Conservation (phyloP, 2,329 filamentous ascomycete genomes). For the Chaetomium sp. region DNA sequence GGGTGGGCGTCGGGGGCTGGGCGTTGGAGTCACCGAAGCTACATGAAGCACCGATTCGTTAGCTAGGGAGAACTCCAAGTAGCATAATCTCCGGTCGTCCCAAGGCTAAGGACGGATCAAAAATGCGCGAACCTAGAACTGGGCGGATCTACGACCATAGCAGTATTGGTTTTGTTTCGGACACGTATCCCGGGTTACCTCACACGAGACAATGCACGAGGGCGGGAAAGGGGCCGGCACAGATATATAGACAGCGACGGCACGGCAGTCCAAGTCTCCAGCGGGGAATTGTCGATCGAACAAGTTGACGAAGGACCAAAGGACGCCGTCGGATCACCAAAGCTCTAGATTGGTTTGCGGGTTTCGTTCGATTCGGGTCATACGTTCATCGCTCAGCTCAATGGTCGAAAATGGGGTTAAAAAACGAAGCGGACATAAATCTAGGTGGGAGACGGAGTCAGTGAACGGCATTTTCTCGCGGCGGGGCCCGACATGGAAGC, state of each 20-base stretch:
- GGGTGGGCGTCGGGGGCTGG: slow-evolving; percentile 52
- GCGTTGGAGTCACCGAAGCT: slow-evolving; percentile 60
- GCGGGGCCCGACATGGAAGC: slow-evolving; percentile 5
- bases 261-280: not conserved
- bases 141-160: slow-evolving; percentile 58
- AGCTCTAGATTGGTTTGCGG: slow-evolving; percentile 8
- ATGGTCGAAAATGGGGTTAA: slow-evolving; percentile 16
- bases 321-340: slow-evolving; percentile 12
- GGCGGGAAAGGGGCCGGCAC: not conserved
- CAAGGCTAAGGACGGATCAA: not conserved
- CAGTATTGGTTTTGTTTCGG: slow-evolving; percentile 32
- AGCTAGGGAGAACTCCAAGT: slow-evolving; percentile 25
- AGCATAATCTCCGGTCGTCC: not conserved
- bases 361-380: not conserved
- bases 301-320: slow-evolving; percentile 8
- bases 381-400: slow-evolving; percentile 17
- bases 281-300: not conserved
- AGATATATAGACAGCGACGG: not conserved
- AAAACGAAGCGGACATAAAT: slow-evolving; percentile 14
- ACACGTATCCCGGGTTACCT: slow-evolving; percentile 14
- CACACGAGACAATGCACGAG: slow-evolving; percentile 10
- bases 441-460: slow-evolving; percentile 10
- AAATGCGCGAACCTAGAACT: slow-evolving; percentile 40
- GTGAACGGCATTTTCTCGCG: slow-evolving; percentile 12
- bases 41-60: slow-evolving; percentile 28